These are phyloP conservation scores for Fusarium stilboides DNA, from an alignment of 2,329 filamentous ascomycete genomes.

Conservation along the genomic window DNA sequence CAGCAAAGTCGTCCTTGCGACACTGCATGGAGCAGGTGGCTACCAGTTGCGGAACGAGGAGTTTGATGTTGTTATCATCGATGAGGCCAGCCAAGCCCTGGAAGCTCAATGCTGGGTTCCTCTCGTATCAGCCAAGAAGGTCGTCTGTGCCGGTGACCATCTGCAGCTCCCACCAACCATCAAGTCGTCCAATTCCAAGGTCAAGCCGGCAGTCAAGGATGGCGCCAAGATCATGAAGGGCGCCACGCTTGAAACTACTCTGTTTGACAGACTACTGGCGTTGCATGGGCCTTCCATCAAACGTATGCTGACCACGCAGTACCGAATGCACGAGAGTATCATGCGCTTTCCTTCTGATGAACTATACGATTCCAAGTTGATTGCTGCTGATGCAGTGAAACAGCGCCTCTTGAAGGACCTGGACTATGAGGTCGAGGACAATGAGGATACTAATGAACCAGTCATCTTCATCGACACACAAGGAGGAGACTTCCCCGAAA, in stretches of 20 bases:
- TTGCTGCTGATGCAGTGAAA: slow-evolving; percentile 86
- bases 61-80: slow-evolving; percentile 96
- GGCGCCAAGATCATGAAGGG: slow-evolving; percentile 61
- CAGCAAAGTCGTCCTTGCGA: slow-evolving; percentile 92
- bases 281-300: slow-evolving; percentile 89
- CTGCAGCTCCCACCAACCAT: slow-evolving; percentile 95
- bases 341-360: slow-evolving; percentile 95
- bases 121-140: slow-evolving; percentile 83
- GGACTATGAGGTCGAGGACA: slow-evolving; percentile 82
- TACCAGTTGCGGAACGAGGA: slow-evolving; percentile 83
- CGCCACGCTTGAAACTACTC: slow-evolving; percentile 84
- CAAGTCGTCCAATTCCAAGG: slow-evolving; percentile 78
- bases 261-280: slow-evolving; percentile 89
- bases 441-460: slow-evolving; percentile 89
- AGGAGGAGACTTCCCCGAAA: slow-evolving; percentile 91
- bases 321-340: slow-evolving; percentile 96
- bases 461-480: slow-evolving; percentile 97
- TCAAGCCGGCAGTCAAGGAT: slow-evolving; percentile 57
- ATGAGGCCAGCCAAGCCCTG: slow-evolving; percentile 95
- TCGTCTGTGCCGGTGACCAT: slow-evolving; percentile 94
- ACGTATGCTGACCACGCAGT: slow-evolving; percentile 95
- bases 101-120: slow-evolving; percentile 99
- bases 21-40: slow-evolving; percentile 91
- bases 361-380: slow-evolving; percentile 85
- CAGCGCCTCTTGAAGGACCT: slow-evolving; percentile 81